Conservation (phyloP, 176 grass and related monocot species). For the Juncus inflexus region DNA sequence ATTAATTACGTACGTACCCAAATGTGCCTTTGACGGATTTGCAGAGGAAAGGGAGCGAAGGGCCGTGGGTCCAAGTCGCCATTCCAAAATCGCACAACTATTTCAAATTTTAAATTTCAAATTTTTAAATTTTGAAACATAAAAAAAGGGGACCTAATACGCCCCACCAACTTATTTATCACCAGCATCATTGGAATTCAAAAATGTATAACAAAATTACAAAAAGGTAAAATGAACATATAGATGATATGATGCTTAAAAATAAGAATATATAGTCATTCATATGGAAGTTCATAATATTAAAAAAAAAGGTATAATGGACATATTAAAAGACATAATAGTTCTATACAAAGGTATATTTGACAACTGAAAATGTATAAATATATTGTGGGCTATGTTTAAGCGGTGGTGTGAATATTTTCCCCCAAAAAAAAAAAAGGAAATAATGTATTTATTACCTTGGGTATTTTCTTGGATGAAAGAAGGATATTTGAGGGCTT, state of each 20-base stretch:
- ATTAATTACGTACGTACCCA: constrained; percentile 36
- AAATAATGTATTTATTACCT: constrained; percentile 22
- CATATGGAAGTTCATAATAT: no score
- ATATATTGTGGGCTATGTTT: no score
- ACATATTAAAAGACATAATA: no score
- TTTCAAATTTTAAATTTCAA: neutral
- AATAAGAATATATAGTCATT: no score
- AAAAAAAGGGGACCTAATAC: neutral
- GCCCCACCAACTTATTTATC: neutral
- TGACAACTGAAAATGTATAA: no score
- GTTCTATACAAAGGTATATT: no score
- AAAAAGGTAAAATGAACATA: no score
- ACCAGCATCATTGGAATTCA: no score
- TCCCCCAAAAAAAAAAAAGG: constrained; percentile 3
- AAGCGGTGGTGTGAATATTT: no score
- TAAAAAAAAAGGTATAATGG: no score
- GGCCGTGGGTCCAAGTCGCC: constrained; percentile 46
- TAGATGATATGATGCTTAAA: no score
- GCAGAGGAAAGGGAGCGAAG: constrained; percentile 49
- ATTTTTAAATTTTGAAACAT: neutral
- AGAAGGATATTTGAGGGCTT: constrained; percentile 57
- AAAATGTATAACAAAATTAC: no score
- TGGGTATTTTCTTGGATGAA: constrained; percentile 38
- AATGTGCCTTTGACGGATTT: constrained; percentile 52
- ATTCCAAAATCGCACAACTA: constrained; percentile 57